phyloP scores from a whole-genome alignment of 768 basidiomycete genomes.

The Mycena belliarum region DNA sequence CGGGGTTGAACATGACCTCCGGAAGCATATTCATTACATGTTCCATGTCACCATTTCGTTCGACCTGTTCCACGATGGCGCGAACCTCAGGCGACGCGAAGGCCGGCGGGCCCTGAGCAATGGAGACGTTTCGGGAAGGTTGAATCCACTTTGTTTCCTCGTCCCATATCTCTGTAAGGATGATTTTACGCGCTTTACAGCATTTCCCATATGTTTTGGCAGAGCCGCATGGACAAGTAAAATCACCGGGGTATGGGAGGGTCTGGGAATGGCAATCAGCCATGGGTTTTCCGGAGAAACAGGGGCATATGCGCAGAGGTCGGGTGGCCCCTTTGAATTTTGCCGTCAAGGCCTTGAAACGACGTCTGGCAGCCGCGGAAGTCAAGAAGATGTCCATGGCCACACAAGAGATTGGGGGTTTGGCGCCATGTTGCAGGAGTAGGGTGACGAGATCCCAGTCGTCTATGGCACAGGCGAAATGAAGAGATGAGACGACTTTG shows the following conservation, averaged over 20 bases:
- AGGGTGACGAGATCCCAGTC: constrained; percentile 25
- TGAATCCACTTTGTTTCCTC: constrained; percentile 12
- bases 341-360: background rate
- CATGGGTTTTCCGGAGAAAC: constrained; percentile 27
- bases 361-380: constrained; percentile 4
- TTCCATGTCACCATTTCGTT: background rate
- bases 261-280: constrained; percentile 22
- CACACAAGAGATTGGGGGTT: constrained; percentile 5
- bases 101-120: background rate
- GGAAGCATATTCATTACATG: background rate
- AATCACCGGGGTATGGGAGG: constrained; percentile 22
- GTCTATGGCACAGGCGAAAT: constrained; percentile 16
- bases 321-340: constrained; percentile 8
- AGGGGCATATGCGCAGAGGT: constrained; percentile 25
- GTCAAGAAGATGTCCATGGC: background rate
- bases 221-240: constrained; percentile 25
- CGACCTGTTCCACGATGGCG: background rate
- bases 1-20: background rate
- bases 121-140: background rate
- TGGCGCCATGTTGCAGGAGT: constrained; percentile 24
- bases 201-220: constrained; percentile 24
- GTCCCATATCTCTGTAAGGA: constrained; percentile 21
- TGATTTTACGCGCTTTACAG: constrained; percentile 19
- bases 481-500: constrained; percentile 14
- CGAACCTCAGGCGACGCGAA: background rate